Conservation (phyloP, 2,329 filamentous ascomycete species). For the Penicillium griseofulvum region DNA sequence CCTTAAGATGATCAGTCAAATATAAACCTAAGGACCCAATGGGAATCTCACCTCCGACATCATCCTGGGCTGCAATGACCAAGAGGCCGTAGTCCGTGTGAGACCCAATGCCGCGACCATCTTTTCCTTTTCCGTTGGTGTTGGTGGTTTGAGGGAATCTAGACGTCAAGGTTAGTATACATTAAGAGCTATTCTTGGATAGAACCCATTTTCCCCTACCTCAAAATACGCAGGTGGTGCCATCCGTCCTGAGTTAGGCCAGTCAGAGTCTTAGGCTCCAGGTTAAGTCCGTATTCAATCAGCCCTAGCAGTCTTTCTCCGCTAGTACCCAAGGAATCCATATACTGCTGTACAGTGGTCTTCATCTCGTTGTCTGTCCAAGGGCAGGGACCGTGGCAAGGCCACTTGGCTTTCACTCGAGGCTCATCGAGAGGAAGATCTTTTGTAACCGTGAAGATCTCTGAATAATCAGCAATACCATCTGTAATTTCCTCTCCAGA, state of each 20-base stretch:
- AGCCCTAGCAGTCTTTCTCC: not conserved
- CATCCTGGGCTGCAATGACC: not conserved
- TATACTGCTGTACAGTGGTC: not conserved
- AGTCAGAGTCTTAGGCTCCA: not conserved
- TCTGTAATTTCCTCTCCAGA: not conserved
- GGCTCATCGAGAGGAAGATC: not conserved
- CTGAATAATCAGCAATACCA: not conserved
- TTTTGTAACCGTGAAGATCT: not conserved
- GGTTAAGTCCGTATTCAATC: not conserved
- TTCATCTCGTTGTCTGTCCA: not conserved
- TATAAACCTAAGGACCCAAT: not conserved
- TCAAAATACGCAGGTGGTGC: not conserved
- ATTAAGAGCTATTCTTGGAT: not conserved
- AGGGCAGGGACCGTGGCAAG: not conserved
- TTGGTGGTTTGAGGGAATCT: not conserved
- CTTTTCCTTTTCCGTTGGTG: not conserved
- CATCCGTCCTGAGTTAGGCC: not conserved
- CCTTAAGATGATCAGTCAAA: not conserved
- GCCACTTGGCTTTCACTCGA: not conserved
- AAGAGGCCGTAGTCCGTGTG: not conserved
- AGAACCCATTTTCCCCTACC: not conserved
- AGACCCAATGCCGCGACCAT: not conserved
- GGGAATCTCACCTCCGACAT: not conserved
- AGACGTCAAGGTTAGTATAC: too few relatives aligned
- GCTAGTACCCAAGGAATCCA: not conserved